Conservation (phyloP, 306 rosid genomes). For the Citrullus colocynthis region DNA sequence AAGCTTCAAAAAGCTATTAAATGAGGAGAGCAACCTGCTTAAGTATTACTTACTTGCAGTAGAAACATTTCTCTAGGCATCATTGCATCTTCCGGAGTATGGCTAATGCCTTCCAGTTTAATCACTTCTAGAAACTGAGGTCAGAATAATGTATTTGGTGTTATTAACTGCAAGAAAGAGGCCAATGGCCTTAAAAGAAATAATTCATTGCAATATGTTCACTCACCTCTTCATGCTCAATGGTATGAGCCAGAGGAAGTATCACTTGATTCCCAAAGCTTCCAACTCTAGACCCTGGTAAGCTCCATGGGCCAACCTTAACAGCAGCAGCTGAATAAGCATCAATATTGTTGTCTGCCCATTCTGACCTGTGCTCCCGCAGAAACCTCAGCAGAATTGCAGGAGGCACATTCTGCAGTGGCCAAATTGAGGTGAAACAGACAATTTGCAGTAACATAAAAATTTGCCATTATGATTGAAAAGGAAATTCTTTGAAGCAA, state of each 20-base stretch:
- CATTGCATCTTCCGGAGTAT: slow-evolving; percentile 70
- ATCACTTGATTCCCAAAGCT: slow-evolving; percentile 90
- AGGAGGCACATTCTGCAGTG: slow-evolving; percentile 82
- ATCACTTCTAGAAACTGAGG: slow-evolving; percentile 80
- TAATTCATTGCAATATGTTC: background rate
- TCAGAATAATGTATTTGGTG: background rate
- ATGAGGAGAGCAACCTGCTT: background rate
- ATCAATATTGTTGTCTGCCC: slow-evolving; percentile 95
- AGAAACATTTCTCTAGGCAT: slow-evolving; percentile 89
- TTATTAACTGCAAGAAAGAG: background rate
- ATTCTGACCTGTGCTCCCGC: slow-evolving; percentile 94
- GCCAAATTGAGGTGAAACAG: slow-evolving; percentile 4
- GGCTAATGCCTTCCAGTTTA: slow-evolving; percentile 77
- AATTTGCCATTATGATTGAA: background rate
- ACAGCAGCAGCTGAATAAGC: slow-evolving; percentile 95
- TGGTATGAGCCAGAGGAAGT: slow-evolving; percentile 87
- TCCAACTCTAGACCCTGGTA: slow-evolving; percentile 82
- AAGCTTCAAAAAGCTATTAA: background rate
- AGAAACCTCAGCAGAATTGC: slow-evolving; percentile 83
- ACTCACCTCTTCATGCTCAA: slow-evolving; percentile 89
- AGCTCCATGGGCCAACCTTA: slow-evolving; percentile 88
- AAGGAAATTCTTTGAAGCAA: background rate
- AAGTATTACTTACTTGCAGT: slow-evolving; percentile 52
- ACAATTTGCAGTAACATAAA: slow-evolving; percentile 3
- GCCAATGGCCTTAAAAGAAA: background rate